Conservation (phyloP, 768 basidiomycete species). For the Tulasnella sp. region DNA sequence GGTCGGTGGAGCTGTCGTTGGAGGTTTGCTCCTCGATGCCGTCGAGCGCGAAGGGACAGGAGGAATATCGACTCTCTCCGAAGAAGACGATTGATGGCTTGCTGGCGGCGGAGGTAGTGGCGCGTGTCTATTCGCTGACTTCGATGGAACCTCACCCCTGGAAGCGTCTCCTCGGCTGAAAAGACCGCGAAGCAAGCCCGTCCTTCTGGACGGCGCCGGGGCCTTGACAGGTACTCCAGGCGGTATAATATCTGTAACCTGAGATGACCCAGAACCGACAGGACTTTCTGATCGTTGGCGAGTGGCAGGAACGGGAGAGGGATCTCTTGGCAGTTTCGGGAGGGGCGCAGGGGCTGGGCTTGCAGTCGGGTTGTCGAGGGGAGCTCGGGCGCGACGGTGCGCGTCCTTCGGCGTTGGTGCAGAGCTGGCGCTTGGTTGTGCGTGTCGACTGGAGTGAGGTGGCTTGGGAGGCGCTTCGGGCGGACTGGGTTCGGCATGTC, state of each 20-base stretch:
- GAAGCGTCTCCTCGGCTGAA: not conserved
- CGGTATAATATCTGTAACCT: not conserved
- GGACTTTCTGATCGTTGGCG: constrained; percentile 11
- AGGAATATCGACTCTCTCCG: not conserved
- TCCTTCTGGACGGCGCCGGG: not conserved
- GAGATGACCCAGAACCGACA: not conserved
- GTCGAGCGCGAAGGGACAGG: not conserved
- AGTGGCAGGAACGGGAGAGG: not conserved
- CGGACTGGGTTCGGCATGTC: not conserved
- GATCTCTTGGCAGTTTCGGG: constrained; percentile 10
- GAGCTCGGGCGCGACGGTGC: not conserved
- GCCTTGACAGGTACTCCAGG: not conserved
- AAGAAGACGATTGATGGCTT: constrained; percentile 7
- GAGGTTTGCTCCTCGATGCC: constrained; percentile 19
- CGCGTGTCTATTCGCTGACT: not conserved
- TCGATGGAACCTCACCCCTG: not conserved
- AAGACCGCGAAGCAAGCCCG: constrained; percentile 5
- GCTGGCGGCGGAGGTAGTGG: not conserved
- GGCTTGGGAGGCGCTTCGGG: not conserved
- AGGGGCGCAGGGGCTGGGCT: not conserved
- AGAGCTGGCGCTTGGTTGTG: not conserved
- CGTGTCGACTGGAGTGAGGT: not conserved
- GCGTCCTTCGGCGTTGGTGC: not conserved
- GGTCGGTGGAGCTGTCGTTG: constrained; percentile 8
- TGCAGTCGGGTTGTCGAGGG: not conserved